phyloP scores from a whole-genome alignment of 306 rosid species.

The Fagus sylvatica region DNA sequence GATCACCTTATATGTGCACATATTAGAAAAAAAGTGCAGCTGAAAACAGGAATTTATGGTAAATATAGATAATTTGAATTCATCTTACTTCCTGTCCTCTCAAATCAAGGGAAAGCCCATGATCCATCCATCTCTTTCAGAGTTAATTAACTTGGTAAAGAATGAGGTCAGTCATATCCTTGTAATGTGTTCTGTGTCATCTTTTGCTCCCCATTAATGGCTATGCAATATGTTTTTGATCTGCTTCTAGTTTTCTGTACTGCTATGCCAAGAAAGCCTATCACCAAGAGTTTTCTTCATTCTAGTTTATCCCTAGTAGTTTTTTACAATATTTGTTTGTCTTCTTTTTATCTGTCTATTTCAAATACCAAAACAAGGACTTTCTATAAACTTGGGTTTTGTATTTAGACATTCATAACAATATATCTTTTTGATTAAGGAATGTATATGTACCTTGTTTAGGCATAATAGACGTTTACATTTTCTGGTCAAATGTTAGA shows the following conservation, averaged over 20 bases:
- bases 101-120: slow-evolving; percentile 1
- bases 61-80: neutral
- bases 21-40: neutral
- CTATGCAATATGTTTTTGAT: neutral
- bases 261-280: neutral
- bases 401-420: neutral
- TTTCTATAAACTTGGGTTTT: neutral
- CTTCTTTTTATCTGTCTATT: neutral
- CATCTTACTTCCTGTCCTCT: neutral
- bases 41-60: neutral
- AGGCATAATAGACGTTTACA: no score
- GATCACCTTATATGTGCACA: no score
- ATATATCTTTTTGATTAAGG: neutral
- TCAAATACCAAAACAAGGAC: neutral
- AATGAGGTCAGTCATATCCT: neutral
- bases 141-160: neutral
- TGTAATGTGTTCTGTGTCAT: neutral
- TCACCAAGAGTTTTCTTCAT: neutral
- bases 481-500: no score
- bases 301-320: neutral
- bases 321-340: neutral
- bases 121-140: neutral
- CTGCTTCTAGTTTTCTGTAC: neutral
- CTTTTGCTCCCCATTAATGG: neutral
- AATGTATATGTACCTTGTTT: neutral